Evolutionary conservation across 2,329 filamentous ascomycete species (phyloP), one percentile per base, ranked within the genome.

Genomic region (Arthroderma uncinatum): DNA sequence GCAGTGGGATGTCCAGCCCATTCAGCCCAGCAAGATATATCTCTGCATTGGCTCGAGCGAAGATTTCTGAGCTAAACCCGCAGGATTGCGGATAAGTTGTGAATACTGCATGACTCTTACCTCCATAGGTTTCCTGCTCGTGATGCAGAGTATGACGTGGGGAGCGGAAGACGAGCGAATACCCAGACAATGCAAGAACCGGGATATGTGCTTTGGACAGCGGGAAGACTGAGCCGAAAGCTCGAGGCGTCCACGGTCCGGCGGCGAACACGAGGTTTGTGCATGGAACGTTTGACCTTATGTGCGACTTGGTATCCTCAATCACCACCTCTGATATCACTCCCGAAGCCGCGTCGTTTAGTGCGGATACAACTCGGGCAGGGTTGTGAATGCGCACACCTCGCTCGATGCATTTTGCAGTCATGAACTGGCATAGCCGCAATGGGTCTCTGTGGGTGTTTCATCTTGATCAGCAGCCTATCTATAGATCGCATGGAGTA

Each of bases 21-120:
- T 92, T 91, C 37, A 91, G 67, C 0, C 87, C 87, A 0, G 84
- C 85, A 34, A 92, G 72, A 68, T 88, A 92, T 19, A 92, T 80
- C 57, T 88, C 80, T 0, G 82, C 84, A 7, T 81, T 82, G 2
- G 79, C 65, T 9, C 87, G 76, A 1, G 82, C 82, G 68, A 88
- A 89, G 9, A 87, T 74, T 68, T 91, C 87, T 0, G 86, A 85
- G 2, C 81, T 82, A 69, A 85, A 89, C 0, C 76, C 78, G 2
- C 67, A 71, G 10, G 71, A 71, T 0, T 71, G 64, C 1, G 73
- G 73, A 57, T 82, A 77, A 2, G 79, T 80, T 2, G 82, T 82
- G 65, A 88, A 91, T 2, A 92, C 71, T 1, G 86, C 83, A 67
- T 89, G 83, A 66, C 82, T 86, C 1, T 75, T 73, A 33, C 66